Conservation (phyloP, 2,329 filamentous ascomycete genomes). For the Calonectria ilicicola region DNA sequence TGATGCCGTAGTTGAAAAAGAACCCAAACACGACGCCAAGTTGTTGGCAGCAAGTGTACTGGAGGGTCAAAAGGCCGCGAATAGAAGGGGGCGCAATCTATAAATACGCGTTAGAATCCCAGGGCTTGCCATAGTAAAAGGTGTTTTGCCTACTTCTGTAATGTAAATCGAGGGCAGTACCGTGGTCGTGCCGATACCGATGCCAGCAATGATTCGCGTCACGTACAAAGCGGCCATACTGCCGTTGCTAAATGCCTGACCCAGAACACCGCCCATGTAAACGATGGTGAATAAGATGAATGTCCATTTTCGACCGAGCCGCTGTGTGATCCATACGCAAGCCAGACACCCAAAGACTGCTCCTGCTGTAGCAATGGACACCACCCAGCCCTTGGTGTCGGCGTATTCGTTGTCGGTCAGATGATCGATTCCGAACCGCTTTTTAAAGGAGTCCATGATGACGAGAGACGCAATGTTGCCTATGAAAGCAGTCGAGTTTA, state of each 20-base stretch:
- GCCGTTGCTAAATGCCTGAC: conserved; percentile 45
- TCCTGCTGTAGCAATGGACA: conserved; percentile 45
- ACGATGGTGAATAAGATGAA: conserved; percentile 46
- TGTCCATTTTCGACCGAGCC: conserved; percentile 36
- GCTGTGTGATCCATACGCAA: conserved; percentile 40
- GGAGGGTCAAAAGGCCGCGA: conserved; percentile 46
- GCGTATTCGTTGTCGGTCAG: conserved; percentile 42
- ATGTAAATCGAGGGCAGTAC: conserved; percentile 45
- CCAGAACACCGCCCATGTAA: conserved; percentile 51
- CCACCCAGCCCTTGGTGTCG: conserved; percentile 47
- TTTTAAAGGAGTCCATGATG: conserved; percentile 43
- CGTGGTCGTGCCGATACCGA: conserved; percentile 43
- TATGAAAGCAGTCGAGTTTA: conserved; percentile 1
- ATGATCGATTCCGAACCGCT: conserved; percentile 36
- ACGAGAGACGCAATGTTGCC: conserved; percentile 47
- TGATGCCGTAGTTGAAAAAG: conserved; percentile 51
- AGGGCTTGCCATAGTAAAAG: neutral
- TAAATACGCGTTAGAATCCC: neutral
- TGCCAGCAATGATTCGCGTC: conserved; percentile 40
- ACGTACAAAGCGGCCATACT: conserved; percentile 41
- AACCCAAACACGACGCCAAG: conserved; percentile 49
- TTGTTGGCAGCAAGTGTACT: conserved; percentile 50
- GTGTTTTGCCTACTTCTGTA: conserved; percentile 32
- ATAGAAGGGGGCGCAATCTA: conserved; percentile 44
- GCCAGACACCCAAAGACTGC: conserved; percentile 45